These are phyloP conservation scores for Leptodermis oblonga DNA, from an alignment of 257 asterid species.

Conservation along the genomic window DNA sequence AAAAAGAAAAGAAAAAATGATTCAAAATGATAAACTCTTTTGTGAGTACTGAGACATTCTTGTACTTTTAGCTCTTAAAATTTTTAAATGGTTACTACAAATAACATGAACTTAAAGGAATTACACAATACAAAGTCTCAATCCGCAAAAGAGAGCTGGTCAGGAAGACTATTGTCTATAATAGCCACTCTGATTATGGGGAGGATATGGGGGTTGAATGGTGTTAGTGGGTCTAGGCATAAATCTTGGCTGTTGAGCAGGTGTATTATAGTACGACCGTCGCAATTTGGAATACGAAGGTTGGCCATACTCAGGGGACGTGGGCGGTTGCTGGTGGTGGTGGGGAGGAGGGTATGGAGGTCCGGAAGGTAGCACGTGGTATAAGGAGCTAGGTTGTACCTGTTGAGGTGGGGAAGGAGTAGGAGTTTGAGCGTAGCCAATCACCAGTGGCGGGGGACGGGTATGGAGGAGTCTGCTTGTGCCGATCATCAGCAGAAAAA, in stretches of 20 bases:
- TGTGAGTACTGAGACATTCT: no score
- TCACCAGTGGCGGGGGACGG: constrained; percentile 58
- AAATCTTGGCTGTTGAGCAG: constrained; percentile 71
- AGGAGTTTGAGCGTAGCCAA: constrained; percentile 53
- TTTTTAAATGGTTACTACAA: no score
- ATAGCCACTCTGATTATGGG: constrained; percentile 68
- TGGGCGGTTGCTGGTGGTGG: constrained; percentile 43
- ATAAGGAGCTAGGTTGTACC: constrained; percentile 58
- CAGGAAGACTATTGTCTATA: constrained; percentile 45
- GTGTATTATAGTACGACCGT: constrained; percentile 68
- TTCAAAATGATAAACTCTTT: no score
- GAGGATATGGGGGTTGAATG: constrained; percentile 63
- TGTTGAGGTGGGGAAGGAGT: constrained; percentile 58
- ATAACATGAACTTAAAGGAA: no score
- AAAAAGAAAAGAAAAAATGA: no score
- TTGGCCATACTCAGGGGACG: constrained; percentile 65
- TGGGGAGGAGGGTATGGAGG: constrained; percentile 57
- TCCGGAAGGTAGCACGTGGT: constrained; percentile 42
- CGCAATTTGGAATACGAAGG: constrained; percentile 93
- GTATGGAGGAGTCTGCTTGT: constrained; percentile 45
- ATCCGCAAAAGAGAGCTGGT: not conserved
- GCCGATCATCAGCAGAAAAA: no score
- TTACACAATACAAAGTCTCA: constrained; percentile 7
- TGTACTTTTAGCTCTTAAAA: no score
- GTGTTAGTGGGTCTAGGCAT: constrained; percentile 83